Evolutionary conservation across 1,284 basidiomycete species (phyloP).

Genomic region (Marasmius sp.): DNA sequence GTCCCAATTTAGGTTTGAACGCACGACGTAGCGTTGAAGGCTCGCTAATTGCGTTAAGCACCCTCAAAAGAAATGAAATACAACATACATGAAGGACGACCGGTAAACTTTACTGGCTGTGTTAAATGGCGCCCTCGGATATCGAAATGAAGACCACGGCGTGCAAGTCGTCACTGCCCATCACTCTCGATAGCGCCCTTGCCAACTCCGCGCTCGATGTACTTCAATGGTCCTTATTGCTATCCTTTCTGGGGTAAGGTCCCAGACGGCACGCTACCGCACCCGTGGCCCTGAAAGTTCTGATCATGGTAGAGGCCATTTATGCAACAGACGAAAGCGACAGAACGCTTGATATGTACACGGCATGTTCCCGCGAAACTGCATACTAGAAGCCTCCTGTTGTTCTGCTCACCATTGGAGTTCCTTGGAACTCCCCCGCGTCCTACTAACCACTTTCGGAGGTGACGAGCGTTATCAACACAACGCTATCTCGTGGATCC

Average conservation of each 20-base stretch:
- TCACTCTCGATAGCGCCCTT: neutral
- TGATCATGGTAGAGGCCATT: neutral
- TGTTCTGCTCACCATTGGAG: too few relatives aligned
- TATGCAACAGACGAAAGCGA: neutral
- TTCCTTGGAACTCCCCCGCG: too few relatives aligned
- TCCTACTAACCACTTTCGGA: too few relatives aligned
- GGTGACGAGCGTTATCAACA: too few relatives aligned
- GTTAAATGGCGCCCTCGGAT: neutral
- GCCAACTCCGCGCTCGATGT: neutral
- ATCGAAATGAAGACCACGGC: neutral
- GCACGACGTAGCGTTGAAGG: neutral
- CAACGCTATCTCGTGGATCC: too few relatives aligned
- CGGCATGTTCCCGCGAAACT: neutral
- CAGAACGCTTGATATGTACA: neutral
- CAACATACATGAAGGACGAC: neutral
- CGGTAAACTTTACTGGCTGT: neutral
- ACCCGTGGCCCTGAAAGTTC: neutral
- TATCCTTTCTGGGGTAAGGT: neutral
- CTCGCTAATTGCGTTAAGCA: neutral
- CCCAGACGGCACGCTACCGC: neutral
- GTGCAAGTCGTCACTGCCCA: too few relatives aligned
- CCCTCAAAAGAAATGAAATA: conserved; percentile 1
- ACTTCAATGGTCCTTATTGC: neutral
- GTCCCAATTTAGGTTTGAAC: too few relatives aligned
- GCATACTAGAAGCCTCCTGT: too few relatives aligned